Evolutionary conservation across 345 rosid genomes (phyloP).

Genomic region (Pistacia integerrima): DNA sequence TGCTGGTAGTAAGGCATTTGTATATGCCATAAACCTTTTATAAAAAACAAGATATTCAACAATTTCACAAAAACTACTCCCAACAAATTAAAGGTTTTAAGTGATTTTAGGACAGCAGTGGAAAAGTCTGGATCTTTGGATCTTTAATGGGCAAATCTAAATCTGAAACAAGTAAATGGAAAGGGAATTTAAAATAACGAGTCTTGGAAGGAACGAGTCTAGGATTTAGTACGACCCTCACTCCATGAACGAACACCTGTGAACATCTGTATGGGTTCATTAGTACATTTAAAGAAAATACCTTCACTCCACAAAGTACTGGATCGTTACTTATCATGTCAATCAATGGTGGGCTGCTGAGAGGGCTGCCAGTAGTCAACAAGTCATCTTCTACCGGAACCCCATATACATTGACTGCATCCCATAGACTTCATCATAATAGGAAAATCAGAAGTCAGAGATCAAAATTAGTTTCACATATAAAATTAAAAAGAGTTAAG

Average conservation of each 20-base stretch:
- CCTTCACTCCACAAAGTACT: slow-evolving; percentile 87
- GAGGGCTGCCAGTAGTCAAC: slow-evolving; percentile 80
- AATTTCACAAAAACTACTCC: too few relatives aligned
- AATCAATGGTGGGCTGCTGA: slow-evolving; percentile 80
- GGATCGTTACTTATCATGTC: slow-evolving; percentile 96
- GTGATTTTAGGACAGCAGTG: too few relatives aligned
- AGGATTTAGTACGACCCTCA: too few relatives aligned
- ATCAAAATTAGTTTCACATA: background rate
- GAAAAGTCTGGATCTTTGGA: too few relatives aligned
- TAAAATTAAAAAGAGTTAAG: slow-evolving; percentile 17
- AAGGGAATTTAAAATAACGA: too few relatives aligned
- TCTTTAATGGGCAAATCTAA: too few relatives aligned
- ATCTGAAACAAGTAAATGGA: too few relatives aligned
- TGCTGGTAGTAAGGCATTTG: background rate
- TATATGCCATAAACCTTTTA: background rate
- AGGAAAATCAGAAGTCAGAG: slow-evolving; percentile 16
- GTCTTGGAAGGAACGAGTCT: too few relatives aligned
- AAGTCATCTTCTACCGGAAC: slow-evolving; percentile 63
- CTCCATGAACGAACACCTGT: too few relatives aligned
- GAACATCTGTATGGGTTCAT: too few relatives aligned
- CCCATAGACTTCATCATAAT: slow-evolving; percentile 70
- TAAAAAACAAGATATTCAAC: too few relatives aligned
- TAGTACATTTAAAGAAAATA: slow-evolving; percentile 23
- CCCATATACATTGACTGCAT: slow-evolving; percentile 84
- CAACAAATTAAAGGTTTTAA: too few relatives aligned